phyloP scores from a whole-genome alignment of 495 filamentous ascomycete genomes.

The Aspergillus taichungensis region DNA sequence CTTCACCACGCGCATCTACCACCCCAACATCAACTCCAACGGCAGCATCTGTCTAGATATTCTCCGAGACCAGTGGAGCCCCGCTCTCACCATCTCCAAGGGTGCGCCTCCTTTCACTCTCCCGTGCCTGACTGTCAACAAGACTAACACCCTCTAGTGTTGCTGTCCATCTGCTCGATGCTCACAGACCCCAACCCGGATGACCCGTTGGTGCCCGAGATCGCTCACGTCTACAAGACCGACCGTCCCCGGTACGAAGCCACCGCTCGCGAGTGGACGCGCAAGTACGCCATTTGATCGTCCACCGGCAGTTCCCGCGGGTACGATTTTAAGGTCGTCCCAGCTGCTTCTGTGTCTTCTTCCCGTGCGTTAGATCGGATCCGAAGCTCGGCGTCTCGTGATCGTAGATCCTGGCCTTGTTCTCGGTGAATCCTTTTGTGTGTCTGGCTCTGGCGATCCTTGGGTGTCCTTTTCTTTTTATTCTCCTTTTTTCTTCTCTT shows the following conservation, averaged over 20 bases:
- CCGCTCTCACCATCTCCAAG: constrained; percentile 96
- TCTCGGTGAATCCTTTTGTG: constrained; percentile 13
- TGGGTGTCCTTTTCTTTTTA: constrained; percentile 15
- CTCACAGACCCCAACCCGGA: constrained; percentile 98
- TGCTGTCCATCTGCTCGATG: constrained; percentile 99
- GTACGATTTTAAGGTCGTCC: constrained; percentile 20
- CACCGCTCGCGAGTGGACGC: constrained; percentile 95
- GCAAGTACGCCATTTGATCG: constrained; percentile 84
- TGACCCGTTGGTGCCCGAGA: constrained; percentile 95
- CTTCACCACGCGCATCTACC: constrained; percentile 99
- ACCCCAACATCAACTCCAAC: constrained; percentile 99
- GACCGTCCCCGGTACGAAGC: constrained; percentile 92
- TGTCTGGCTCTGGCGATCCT: no score
- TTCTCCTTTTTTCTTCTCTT: constrained; percentile 14
- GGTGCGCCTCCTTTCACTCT: constrained; percentile 45
- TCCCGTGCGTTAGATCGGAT: constrained; percentile 33
- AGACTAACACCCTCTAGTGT: constrained; percentile 47
- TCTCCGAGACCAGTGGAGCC: constrained; percentile 97
- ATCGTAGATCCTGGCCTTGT: constrained; percentile 34
- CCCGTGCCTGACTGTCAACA: neutral
- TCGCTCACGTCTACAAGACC: constrained; percentile 99
- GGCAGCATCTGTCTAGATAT: constrained; percentile 99
- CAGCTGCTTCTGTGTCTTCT: constrained; percentile 28
- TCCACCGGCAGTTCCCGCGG: constrained; percentile 15
- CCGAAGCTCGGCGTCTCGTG: constrained; percentile 41